These are phyloP conservation scores for Trichophyton benhamiae DNA, from an alignment of 2,329 filamentous ascomycete genomes.

Conservation along the genomic window DNA sequence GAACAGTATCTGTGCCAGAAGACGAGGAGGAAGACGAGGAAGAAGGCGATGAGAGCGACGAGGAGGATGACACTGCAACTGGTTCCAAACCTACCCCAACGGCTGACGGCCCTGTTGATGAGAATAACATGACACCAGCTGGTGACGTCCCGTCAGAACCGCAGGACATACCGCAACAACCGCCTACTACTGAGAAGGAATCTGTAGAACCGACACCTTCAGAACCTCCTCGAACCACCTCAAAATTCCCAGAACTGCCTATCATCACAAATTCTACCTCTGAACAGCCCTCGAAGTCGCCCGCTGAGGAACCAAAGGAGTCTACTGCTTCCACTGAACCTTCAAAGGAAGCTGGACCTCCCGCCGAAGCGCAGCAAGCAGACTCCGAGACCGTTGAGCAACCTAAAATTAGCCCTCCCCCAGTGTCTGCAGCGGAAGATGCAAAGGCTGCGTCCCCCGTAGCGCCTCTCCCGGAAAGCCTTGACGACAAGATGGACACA, in stretches of 20 bases:
- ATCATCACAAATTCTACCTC: background rate
- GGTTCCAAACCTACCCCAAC: conserved; percentile 32
- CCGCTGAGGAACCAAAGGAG: conserved; percentile 8
- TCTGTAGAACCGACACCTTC: background rate
- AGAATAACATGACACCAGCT: background rate
- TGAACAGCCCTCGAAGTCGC: conserved; percentile 1
- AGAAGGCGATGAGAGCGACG: conserved; percentile 39
- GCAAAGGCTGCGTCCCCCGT: background rate
- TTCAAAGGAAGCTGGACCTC: background rate
- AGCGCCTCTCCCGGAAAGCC: background rate
- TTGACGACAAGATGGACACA: background rate
- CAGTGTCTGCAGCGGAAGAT: background rate
- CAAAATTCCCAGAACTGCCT: conserved; percentile 3
- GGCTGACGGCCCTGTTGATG: conserved; percentile 12
- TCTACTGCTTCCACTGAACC: background rate
- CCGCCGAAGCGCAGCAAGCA: background rate
- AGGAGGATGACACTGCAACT: conserved; percentile 39
- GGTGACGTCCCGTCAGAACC: background rate
- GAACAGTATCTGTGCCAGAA: conserved; percentile 32
- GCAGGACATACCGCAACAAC: background rate
- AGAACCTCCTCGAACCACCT: background rate
- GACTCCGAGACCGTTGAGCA: background rate
- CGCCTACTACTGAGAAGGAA: background rate
- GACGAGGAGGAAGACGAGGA: conserved; percentile 38
- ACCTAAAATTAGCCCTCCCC: background rate